A percentile compares a stretch with the other conserved stretches of the same genome.
Conservation (phyloP, 768 basidiomycete species). For the Boletus edulis region DNA sequence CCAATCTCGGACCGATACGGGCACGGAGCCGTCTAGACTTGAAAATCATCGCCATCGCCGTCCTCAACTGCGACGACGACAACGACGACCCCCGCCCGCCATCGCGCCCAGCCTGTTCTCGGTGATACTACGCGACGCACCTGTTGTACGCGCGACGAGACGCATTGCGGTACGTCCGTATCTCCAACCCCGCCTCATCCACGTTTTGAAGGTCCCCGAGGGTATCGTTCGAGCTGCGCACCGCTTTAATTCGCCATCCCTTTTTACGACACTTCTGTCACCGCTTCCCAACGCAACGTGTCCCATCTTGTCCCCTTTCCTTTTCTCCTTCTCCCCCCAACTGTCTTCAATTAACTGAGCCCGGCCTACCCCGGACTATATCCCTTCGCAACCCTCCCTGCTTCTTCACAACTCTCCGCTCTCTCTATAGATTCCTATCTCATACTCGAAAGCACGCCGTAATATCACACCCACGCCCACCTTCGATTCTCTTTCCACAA, state of each 20-base stretch:
- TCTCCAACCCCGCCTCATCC: slow-evolving; percentile 20
- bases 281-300: slow-evolving; percentile 23
- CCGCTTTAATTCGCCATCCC: slow-evolving; percentile 16
- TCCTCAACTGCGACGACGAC: background rate
- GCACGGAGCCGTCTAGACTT: slow-evolving; percentile 16
- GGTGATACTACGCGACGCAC: background rate
- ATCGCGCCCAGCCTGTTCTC: too few species aligned
- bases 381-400: slow-evolving; percentile 13
- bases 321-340: slow-evolving; percentile 13
- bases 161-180: slow-evolving; percentile 20
- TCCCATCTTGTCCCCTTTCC: slow-evolving; percentile 15
- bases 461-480: slow-evolving; percentile 25
- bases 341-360: slow-evolving; percentile 23
- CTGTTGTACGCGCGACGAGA: background rate
- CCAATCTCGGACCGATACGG: slow-evolving; percentile 27
- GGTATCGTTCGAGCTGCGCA: slow-evolving; percentile 14
- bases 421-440: slow-evolving; percentile 32
- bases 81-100: background rate
- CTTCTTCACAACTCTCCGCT: slow-evolving; percentile 19
- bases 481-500: slow-evolving; percentile 24
- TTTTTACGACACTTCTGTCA: slow-evolving; percentile 24
- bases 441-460: slow-evolving; percentile 16
- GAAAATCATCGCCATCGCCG: slow-evolving; percentile 12
- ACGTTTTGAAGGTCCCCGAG: slow-evolving; percentile 29
- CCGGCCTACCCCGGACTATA: slow-evolving; percentile 32